Percentiles rank a stretch among this genome's conserved stretches.
phyloP scores from a whole-genome alignment of 208 protist genomes.

The Phytomonas sp. region DNA sequence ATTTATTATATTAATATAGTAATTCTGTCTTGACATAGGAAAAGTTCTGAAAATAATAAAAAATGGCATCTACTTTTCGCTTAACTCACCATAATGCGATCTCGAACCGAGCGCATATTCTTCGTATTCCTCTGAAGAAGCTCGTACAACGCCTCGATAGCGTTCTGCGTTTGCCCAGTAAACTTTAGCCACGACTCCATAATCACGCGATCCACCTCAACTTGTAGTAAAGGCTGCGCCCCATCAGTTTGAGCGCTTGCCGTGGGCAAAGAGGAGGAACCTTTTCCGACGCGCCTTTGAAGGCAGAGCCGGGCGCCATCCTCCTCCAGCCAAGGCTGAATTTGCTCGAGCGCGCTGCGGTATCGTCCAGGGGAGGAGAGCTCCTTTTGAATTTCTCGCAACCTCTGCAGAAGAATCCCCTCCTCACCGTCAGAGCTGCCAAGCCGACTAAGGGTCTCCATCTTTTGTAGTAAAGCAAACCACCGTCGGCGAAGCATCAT shows the following conservation, averaged over 20 bases:
- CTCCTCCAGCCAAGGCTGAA: constrained; percentile 40
- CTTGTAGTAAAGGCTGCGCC: constrained; percentile 21
- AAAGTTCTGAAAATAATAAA: no score
- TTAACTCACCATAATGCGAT: constrained; percentile 19
- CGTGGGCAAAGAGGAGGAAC: not conserved
- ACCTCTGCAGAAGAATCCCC: constrained; percentile 24
- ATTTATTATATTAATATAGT: no score
- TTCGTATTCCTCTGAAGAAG: constrained; percentile 33
- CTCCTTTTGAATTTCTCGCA: constrained; percentile 29
- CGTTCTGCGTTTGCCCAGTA: constrained; percentile 47
- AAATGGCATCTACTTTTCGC: not conserved
- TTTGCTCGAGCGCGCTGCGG: constrained; percentile 25
- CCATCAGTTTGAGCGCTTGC: constrained; percentile 6
- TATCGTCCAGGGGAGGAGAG: constrained; percentile 43
- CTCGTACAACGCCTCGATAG: constrained; percentile 35
- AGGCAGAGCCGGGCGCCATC: constrained; percentile 19
- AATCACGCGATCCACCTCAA: constrained; percentile 31
- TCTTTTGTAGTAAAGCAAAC: constrained; percentile 35
- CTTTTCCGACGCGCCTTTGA: not conserved
- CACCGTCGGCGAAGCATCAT: constrained; percentile 57
- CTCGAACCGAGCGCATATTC: constrained; percentile 40
- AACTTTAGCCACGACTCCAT: constrained; percentile 39
- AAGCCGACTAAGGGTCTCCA: constrained; percentile 44
- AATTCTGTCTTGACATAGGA: no score
- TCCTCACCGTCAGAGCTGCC: constrained; percentile 33